phyloP scores from a whole-genome alignment of 2,329 filamentous ascomycete species.

The Pseudocercospora vitis region DNA sequence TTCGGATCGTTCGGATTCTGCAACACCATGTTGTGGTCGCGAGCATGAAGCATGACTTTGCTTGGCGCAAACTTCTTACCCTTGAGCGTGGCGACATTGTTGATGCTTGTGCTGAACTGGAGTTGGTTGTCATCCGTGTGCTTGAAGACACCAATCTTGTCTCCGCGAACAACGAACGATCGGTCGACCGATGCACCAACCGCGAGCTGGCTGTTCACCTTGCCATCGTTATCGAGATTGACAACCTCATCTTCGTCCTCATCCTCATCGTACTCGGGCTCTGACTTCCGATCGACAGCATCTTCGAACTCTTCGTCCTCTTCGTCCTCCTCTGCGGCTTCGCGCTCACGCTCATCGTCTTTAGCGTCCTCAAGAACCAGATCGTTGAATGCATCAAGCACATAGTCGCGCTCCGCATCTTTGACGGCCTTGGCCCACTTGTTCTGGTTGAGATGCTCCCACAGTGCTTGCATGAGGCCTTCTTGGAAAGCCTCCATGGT shows the following conservation, averaged over 20 bases:
- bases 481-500: conserved; percentile 86
- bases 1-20: conserved; percentile 82
- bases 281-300: conserved; percentile 64
- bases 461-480: conserved; percentile 90
- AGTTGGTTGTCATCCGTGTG: conserved; percentile 89
- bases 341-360: conserved; percentile 56
- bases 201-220: conserved; percentile 88
- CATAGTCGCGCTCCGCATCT: conserved; percentile 89
- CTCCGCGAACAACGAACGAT: conserved; percentile 93
- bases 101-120: conserved; percentile 96
- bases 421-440: conserved; percentile 88
- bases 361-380: conserved; percentile 81
- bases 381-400: conserved; percentile 92
- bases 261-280: conserved; percentile 70
- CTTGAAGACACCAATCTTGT: conserved; percentile 98
- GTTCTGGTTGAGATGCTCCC: conserved; percentile 91
- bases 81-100: conserved; percentile 84
- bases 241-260: conserved; percentile 77
- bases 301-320: conserved; percentile 60
- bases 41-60: conserved; percentile 94
- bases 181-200: conserved; percentile 97
- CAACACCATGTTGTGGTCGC: conserved; percentile 85
- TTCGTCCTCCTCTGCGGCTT: conserved; percentile 55
- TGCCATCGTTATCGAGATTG: conserved; percentile 68
- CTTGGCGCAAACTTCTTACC: conserved; percentile 89